phyloP scores from a whole-genome alignment of 169 alveolate genomes.

The Cryptosporidium meleagridis region DNA sequence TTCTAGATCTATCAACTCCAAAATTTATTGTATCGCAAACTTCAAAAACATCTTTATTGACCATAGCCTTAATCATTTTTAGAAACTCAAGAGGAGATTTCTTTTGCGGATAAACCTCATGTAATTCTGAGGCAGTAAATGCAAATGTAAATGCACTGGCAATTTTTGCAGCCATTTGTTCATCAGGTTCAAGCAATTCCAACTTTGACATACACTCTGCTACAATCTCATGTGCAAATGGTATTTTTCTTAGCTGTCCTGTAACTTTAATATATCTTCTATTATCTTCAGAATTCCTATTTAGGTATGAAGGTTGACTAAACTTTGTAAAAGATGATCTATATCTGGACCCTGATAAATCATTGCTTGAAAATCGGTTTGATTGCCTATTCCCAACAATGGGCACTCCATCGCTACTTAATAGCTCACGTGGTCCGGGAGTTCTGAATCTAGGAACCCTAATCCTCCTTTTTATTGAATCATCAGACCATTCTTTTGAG shows the following conservation, averaged over 20 bases:
- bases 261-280: conserved; percentile 65
- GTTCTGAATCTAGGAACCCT: conserved; percentile 67
- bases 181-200: conserved; percentile 82
- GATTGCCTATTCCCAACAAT: conserved; percentile 29
- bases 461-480: conserved; percentile 21
- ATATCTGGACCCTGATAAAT: neutral
- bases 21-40: conserved; percentile 78
- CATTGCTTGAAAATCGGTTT: conserved; percentile 8
- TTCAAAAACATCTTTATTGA: conserved; percentile 78
- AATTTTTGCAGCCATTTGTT: conserved; percentile 83
- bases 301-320: neutral
- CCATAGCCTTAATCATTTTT: conserved; percentile 71
- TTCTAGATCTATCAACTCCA: conserved; percentile 72
- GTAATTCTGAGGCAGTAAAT: conserved; percentile 79
- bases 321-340: neutral
- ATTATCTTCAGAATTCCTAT: conserved; percentile 1
- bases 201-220: conserved; percentile 82
- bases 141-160: conserved; percentile 81
- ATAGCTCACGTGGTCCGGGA: conserved; percentile 70
- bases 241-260: conserved; percentile 76
- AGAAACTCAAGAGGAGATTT: conserved; percentile 75
- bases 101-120: conserved; percentile 79
- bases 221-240: conserved; percentile 78
- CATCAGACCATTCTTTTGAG: conserved; percentile 49
- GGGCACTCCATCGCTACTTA: conserved; percentile 61